Evolutionary conservation across 768 basidiomycete genomes (phyloP).

Genomic region (Auricularia cornea): DNA sequence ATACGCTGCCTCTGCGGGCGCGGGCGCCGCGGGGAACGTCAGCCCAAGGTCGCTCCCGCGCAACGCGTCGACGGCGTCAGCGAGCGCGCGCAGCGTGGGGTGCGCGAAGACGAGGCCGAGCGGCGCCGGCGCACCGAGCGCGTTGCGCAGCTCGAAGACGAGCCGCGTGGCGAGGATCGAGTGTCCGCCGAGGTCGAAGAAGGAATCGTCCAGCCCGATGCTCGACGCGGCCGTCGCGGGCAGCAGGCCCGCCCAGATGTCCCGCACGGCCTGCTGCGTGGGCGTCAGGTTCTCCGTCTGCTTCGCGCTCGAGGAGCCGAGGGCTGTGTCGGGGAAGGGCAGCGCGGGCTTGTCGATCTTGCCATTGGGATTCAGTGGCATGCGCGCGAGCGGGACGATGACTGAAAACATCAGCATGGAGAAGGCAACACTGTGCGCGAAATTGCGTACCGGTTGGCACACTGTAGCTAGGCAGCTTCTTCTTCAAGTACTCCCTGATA

Average conservation of each 20-base stretch:
- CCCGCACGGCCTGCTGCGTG: conserved; percentile 72
- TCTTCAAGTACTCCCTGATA: conserved; percentile 91
- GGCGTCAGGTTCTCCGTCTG: conserved; percentile 39
- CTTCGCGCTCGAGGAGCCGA: conserved; percentile 33
- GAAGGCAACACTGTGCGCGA: not conserved
- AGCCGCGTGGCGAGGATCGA: conserved; percentile 96
- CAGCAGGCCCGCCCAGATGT: conserved; percentile 78
- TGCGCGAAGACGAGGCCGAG: conserved; percentile 86
- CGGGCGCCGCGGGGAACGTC: conserved; percentile 16
- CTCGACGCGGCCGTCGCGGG: conserved; percentile 60
- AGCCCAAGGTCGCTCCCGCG: conserved; percentile 78
- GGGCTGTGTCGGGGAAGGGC: conserved; percentile 94
- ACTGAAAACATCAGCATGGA: not conserved
- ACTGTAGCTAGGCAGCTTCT: conserved; percentile 91
- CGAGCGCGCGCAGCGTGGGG: conserved; percentile 76
- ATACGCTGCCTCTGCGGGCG: conserved; percentile 49
- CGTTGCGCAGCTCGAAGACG: conserved; percentile 92
- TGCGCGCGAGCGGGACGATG: conserved; percentile 75
- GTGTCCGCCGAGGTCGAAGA: conserved; percentile 98
- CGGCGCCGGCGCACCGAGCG: conserved; percentile 84
- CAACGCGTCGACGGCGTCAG: conserved; percentile 63
- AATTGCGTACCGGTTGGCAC: conserved; percentile 62
- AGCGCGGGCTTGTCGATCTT: conserved; percentile 98
- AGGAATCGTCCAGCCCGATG: conserved; percentile 84
- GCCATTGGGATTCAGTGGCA: conserved; percentile 98